Percentiles rank a stretch among this genome's conserved stretches.
Conservation (phyloP, 1,139 yeast genomes). For the Geotrichum fermentans region DNA sequence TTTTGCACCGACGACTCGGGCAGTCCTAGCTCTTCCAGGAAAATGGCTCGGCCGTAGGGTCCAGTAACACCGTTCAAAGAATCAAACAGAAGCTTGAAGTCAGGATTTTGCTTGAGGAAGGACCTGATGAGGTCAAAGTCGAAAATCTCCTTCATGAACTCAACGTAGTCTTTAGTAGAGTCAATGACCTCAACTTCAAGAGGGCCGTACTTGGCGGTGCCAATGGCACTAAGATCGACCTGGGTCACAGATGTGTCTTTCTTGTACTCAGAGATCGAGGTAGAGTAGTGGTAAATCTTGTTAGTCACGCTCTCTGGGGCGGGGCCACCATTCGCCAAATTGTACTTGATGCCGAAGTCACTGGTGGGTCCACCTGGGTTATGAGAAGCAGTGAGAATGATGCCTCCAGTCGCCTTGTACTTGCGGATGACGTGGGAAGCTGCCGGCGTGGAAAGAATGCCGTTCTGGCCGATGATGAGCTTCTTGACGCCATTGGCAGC, state of each 20-base stretch:
- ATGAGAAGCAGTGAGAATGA: slow-evolving; percentile 92
- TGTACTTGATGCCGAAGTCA: slow-evolving; percentile 94
- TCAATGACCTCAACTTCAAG: slow-evolving; percentile 76
- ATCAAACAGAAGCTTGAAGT: slow-evolving; percentile 77
- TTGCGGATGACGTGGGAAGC: slow-evolving; percentile 87
- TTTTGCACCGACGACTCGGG: slow-evolving; percentile 70
- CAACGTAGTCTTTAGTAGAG: slow-evolving; percentile 71
- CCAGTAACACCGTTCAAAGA: slow-evolving; percentile 96
- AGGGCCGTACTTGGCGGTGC: slow-evolving; percentile 45
- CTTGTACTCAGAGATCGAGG: slow-evolving; percentile 55
- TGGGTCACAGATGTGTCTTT: slow-evolving; percentile 50
- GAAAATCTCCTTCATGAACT: slow-evolving; percentile 76
- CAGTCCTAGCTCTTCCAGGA: slow-evolving; percentile 78
- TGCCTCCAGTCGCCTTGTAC: slow-evolving; percentile 82
- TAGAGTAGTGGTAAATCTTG: slow-evolving; percentile 70
- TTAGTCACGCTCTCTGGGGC: slow-evolving; percentile 97
- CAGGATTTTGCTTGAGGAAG: slow-evolving; percentile 55
- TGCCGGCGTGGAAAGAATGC: slow-evolving; percentile 91
- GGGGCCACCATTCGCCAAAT: slow-evolving; percentile 93
- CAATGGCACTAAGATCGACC: slow-evolving; percentile 59
- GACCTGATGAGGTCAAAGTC: slow-evolving; percentile 77
- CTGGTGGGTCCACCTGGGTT: slow-evolving; percentile 97
- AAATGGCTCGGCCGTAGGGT: slow-evolving; percentile 85
- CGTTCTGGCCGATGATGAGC: slow-evolving; percentile 80
- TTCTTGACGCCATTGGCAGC: slow-evolving; percentile 90